Conservation (phyloP, 2,329 filamentous ascomycete species). For the Fusarium xylarioides region DNA sequence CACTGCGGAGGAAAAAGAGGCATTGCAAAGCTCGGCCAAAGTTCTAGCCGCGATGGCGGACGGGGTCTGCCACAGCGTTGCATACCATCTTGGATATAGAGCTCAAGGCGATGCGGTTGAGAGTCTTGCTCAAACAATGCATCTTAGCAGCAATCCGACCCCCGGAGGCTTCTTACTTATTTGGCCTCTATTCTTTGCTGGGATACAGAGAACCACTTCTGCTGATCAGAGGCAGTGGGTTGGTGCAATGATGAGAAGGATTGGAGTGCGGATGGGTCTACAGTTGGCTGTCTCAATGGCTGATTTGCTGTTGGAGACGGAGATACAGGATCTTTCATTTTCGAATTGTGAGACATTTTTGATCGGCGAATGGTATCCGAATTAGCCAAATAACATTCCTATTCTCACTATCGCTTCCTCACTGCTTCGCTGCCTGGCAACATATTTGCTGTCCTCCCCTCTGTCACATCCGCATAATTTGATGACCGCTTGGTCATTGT, state of each 20-base stretch:
- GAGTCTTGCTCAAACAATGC: neutral
- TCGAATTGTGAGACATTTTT: conserved; percentile 29
- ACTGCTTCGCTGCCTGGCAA: neutral
- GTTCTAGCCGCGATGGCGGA: conserved; percentile 20
- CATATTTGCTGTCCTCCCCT: neutral
- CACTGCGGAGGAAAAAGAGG: neutral
- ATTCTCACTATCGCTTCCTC: accelerated
- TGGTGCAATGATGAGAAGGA: conserved; percentile 15
- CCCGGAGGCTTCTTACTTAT: conserved; percentile 28
- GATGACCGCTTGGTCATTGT: neutral
- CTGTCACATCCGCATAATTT: neutral
- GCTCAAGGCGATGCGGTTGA: neutral
- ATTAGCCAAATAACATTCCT: neutral
- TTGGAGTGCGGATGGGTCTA: conserved; percentile 31
- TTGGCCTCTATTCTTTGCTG: conserved; percentile 33
- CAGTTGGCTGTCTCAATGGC: conserved; percentile 35
- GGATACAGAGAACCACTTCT: conserved; percentile 20
- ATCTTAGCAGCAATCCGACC: neutral
- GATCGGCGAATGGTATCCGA: conserved; percentile 29
- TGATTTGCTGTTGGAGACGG: conserved; percentile 15
- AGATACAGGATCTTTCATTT: conserved; percentile 20
- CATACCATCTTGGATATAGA: conserved; percentile 29
- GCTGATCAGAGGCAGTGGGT: conserved; percentile 25
- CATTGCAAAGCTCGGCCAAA: conserved; percentile 11
- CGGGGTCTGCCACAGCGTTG: conserved; percentile 27